Evolutionary conservation across 164 flowering plant species (phyloP).

Genomic region (Magnolia changhungtana): DNA sequence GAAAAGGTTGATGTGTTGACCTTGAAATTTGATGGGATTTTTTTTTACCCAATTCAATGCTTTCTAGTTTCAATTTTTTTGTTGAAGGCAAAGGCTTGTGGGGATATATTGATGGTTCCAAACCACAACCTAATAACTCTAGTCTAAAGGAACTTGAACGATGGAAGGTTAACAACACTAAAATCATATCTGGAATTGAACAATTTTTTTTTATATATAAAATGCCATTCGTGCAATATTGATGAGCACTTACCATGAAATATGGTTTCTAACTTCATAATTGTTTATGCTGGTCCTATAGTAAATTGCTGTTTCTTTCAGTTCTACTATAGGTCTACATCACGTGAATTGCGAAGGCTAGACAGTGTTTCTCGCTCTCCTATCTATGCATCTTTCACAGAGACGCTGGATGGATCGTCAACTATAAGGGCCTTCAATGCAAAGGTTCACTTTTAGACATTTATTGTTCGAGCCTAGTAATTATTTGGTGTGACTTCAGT

Average conservation of each 20-base stretch:
- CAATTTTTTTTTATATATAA: background rate
- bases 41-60: no score
- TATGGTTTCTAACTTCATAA: background rate
- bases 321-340: slow-evolving; percentile 90
- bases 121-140: no score
- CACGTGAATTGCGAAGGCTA: slow-evolving; percentile 86
- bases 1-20: no score
- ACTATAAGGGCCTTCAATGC: slow-evolving; percentile 82
- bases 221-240: background rate
- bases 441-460: slow-evolving; percentile 43
- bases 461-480: background rate
- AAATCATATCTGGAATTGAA: no score
- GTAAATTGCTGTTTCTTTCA: slow-evolving; percentile 28
- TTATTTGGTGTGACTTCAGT: background rate
- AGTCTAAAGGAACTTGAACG: no score
- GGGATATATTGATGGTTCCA: no score
- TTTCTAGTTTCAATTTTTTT: no score
- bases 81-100: no score
- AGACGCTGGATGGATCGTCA: slow-evolving; percentile 84
- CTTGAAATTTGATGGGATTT: no score
- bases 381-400: slow-evolving; percentile 90
- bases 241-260: background rate
- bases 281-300: background rate
- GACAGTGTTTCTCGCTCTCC: slow-evolving; percentile 97
- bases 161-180: no score